Evolutionary conservation across 164 flowering plant genomes (phyloP), one percentile per base, ranked within the genome.

Genomic region (Dillenia turbinata): DNA sequence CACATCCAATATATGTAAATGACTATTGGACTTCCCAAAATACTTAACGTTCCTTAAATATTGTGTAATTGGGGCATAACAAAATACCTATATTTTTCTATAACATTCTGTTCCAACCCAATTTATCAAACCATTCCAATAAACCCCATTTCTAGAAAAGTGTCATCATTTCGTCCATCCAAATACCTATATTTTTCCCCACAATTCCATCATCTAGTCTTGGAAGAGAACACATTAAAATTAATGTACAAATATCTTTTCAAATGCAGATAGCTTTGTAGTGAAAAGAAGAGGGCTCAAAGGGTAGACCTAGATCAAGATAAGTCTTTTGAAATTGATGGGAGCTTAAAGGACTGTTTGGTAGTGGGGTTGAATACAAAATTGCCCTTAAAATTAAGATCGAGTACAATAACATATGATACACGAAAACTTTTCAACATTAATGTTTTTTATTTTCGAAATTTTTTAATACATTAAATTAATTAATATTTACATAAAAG

Each of bases 41-140:
- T 61, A 73, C 44, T 8, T 12, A 12, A 15, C 1, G 4, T 33
- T 44, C 46, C 44, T 15, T 33, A 2, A 6, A 0, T 10, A 22
- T 49, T 44, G n/a, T 44, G 49, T 0, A n/a, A 7, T 0, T 52
- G 63, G 22, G 61, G 68, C 55, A 24, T 9, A 2, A 69, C 68
- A 66, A 68, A 58, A 33, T 1, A n/a, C 12, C 33, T 11, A 0
- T 55, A 5, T 0, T 3, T 0, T 47, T 68, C 61, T 44, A 49
- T 10, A 9, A 9, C 64, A 70, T 4, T 11, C 8, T 0, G 13
- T 8, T 13, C 66, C 33, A 5, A 68, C 8, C 81, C 81, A 77
- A 40, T 74, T 67, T 13, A 74, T 16, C 0, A 72, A 63, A 8
- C 70, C 73, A 50, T 73, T 77, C 68, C 75, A 77, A 15, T 62